phyloP scores from a whole-genome alignment of 1,139 yeast species.

The Tardiomyces depauwii region DNA sequence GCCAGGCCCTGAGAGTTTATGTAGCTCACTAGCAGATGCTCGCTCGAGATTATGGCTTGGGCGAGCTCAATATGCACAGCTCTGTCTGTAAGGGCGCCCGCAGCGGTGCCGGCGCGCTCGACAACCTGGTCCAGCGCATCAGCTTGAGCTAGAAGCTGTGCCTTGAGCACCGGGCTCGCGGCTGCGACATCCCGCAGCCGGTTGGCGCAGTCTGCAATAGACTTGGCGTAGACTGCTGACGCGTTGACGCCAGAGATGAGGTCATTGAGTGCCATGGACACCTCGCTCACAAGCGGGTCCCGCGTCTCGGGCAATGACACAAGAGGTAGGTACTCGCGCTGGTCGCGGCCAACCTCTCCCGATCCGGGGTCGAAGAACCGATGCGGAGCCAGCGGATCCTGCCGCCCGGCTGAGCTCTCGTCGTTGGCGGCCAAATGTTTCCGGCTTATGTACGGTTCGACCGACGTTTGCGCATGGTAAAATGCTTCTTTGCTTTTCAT shows the following conservation, averaged over 20 bases:
- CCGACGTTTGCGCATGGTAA: background rate
- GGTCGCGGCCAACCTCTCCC: conserved; percentile 15
- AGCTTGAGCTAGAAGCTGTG: background rate
- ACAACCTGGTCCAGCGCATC: background rate
- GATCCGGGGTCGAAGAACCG: conserved; percentile 20
- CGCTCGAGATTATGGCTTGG: background rate
- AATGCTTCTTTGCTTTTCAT: conserved; percentile 4
- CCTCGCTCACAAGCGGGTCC: conserved; percentile 15
- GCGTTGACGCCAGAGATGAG: conserved; percentile 20
- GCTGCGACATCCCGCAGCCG: background rate
- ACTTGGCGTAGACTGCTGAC: conserved; percentile 15
- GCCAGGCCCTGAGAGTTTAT: background rate
- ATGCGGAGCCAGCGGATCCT: conserved; percentile 19
- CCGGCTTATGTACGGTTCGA: background rate
- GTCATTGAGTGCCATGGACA: conserved; percentile 19
- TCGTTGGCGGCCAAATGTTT: conserved; percentile 1
- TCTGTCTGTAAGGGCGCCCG: background rate
- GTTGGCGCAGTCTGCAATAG: conserved; percentile 6
- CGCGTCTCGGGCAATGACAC: conserved; percentile 18
- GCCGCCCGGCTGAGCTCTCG: conserved; percentile 2
- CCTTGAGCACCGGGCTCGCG: background rate
- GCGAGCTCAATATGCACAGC: background rate
- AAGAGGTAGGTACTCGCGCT: conserved; percentile 19
- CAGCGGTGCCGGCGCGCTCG: background rate
- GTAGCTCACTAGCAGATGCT: background rate